These are phyloP conservation scores for Drosera capensis DNA, from an alignment of 148 eudicot genomes.

Conservation along the genomic window DNA sequence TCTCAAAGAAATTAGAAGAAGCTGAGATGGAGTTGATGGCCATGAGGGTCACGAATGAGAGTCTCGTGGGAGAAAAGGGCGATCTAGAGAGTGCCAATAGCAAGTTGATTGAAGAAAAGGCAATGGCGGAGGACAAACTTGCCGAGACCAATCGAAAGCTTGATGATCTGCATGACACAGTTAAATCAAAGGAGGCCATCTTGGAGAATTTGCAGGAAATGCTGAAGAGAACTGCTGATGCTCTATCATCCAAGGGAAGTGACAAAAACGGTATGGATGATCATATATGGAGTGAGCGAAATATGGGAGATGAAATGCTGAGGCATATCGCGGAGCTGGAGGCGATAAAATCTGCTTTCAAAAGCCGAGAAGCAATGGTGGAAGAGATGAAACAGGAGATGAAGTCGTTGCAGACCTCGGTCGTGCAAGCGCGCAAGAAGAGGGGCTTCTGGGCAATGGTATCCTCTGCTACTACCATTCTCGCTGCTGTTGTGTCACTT, in stretches of 20 bases:
- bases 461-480: slow-evolving; percentile 59
- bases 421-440: slow-evolving; percentile 40
- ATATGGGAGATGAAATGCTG: slow-evolving; percentile 23
- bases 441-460: slow-evolving; percentile 62
- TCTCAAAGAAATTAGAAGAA: slow-evolving; percentile 31
- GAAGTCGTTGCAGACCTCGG: slow-evolving; percentile 27
- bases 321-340: slow-evolving; percentile 32
- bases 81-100: slow-evolving; percentile 22
- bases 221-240: slow-evolving; percentile 26
- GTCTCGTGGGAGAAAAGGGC: slow-evolving; percentile 27
- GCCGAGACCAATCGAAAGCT: slow-evolving; percentile 16
- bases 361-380: slow-evolving; percentile 27
- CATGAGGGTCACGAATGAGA: slow-evolving; percentile 19
- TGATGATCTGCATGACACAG: slow-evolving; percentile 16
- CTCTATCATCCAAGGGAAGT: slow-evolving; percentile 4
- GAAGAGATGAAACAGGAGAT: slow-evolving; percentile 45
- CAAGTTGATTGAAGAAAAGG: slow-evolving; percentile 20
- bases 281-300: slow-evolving; percentile 4
- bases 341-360: slow-evolving; percentile 35
- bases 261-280: slow-evolving; percentile 6
- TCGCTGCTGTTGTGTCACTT: slow-evolving; percentile 61
- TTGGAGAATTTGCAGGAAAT: slow-evolving; percentile 20
- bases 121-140: slow-evolving; percentile 14
- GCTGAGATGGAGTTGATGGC: slow-evolving; percentile 14
- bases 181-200: slow-evolving; percentile 19